Percentiles rank a stretch among this genome's conserved stretches.
Evolutionary conservation across 805 yeast genomes (phyloP).

Genomic region (Monosporozyma unispora): DNA sequence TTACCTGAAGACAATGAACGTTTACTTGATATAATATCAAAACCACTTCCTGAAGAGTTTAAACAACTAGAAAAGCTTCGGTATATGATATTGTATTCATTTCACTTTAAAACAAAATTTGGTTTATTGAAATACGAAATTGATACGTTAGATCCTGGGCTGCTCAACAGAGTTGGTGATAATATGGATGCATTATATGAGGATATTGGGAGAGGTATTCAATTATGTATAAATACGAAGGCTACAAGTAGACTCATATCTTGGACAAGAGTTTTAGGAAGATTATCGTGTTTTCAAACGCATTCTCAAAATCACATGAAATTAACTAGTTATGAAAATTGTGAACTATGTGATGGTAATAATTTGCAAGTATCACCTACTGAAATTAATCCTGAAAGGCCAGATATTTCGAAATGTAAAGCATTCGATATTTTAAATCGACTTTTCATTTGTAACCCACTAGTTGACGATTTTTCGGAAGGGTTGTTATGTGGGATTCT

Average conservation of each 20-base stretch:
- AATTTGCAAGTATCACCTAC: conserved; percentile 8
- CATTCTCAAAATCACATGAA: not conserved
- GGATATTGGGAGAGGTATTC: conserved; percentile 12
- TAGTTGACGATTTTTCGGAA: conserved; percentile 17
- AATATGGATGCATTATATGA: conserved; percentile 7
- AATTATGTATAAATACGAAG: conserved; percentile 12
- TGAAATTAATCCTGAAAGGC: conserved; percentile 27
- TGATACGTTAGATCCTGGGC: conserved; percentile 9
- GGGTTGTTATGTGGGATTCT: conserved; percentile 37
- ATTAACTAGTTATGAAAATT: not conserved
- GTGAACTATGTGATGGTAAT: conserved; percentile 19
- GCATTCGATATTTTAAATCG: conserved; percentile 25
- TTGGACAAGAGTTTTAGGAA: conserved; percentile 17
- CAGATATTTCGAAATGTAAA: conserved; percentile 12
- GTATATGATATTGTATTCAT: conserved; percentile 8
- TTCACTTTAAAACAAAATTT: not conserved
- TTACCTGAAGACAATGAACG: conserved; percentile 3
- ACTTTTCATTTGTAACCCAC: conserved; percentile 18
- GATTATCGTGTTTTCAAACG: conserved; percentile 18
- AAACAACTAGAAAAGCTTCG: conserved; percentile 21
- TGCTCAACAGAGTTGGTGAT: conserved; percentile 3
- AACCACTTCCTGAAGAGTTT: conserved; percentile 11
- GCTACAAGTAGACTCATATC: conserved; percentile 10
- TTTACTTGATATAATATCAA: conserved; percentile 2
- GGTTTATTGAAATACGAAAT: conserved; percentile 7